Percentiles rank a stretch among this genome's conserved stretches.
Evolutionary conservation across 306 rosid species (phyloP).

Genomic region (Pyrus pyrifolia): DNA sequence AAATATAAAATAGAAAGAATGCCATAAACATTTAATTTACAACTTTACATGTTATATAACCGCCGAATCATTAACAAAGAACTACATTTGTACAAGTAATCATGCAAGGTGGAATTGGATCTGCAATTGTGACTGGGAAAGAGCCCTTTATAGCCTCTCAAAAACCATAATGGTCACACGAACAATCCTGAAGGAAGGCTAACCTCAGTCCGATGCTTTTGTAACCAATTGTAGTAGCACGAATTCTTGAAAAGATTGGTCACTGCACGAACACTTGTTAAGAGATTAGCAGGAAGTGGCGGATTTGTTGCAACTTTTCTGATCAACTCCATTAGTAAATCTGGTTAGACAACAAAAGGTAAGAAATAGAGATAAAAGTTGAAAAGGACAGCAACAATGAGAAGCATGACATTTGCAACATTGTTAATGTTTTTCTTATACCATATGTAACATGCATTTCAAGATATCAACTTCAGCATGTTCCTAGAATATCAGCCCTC

Average conservation of each 20-base stretch:
- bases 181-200: constrained; percentile 7
- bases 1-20: not conserved
- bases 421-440: not conserved
- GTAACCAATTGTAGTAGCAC: constrained; percentile 58
- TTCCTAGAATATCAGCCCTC: not conserved
- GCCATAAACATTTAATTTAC: not conserved
- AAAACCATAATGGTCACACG: not conserved
- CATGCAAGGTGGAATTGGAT: not conserved
- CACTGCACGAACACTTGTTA: constrained; percentile 76
- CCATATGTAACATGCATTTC: not conserved
- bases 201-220: constrained; percentile 71
- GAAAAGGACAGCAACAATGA: not conserved
- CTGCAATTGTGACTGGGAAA: not conserved
- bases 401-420: not conserved
- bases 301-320: constrained; percentile 50
- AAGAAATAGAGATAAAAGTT: not conserved
- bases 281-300: constrained; percentile 63
- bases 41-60: not conserved
- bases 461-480: not conserved
- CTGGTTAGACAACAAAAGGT: constrained; percentile 25
- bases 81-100: not conserved
- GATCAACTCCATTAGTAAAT: constrained; percentile 47
- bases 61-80: not conserved
- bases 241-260: constrained; percentile 77
- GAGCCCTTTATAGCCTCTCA: not conserved